These are phyloP conservation scores for Pseudozyma sp. DNA, from an alignment of 1,284 basidiomycete species.

Conservation along the genomic window DNA sequence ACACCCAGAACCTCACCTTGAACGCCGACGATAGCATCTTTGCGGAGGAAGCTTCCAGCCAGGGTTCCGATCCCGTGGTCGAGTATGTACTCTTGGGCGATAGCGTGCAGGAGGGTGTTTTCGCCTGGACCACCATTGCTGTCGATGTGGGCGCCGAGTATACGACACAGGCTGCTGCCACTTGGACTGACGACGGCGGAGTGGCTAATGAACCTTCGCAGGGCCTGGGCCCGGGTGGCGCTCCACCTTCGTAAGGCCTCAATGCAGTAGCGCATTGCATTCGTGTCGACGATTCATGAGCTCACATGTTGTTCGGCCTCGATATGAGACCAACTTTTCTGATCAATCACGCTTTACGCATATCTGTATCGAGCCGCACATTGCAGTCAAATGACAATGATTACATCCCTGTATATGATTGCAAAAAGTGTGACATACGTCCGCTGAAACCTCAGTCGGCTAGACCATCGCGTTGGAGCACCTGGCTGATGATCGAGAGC, in stretches of 20 bases:
- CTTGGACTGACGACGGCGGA: background rate
- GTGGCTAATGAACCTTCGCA: background rate
- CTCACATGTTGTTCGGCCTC: no score
- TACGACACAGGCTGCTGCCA: background rate
- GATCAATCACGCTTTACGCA: no score
- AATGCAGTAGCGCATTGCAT: no score
- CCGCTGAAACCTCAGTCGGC: conserved; percentile 5
- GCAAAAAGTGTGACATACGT: background rate
- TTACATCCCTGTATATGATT: no score
- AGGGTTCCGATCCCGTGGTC: conserved; percentile 1
- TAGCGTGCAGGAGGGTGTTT: conserved; percentile 1
- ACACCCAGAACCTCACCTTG: conserved; percentile 6
- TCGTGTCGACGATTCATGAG: no score
- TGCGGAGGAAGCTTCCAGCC: background rate
- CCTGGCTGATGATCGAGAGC: conserved; percentile 29
- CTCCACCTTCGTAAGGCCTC: no score
- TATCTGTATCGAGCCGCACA: no score
- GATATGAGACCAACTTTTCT: no score
- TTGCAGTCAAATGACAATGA: no score
- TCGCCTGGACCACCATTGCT: conserved; percentile 5
- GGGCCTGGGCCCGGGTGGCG: no score
- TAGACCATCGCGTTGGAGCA: conserved; percentile 37
- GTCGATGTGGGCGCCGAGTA: conserved; percentile 3
- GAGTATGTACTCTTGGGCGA: conserved; percentile 7
- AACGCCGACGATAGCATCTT: conserved; percentile 5